These are phyloP conservation scores for Colletotrichum godetiae DNA, from an alignment of 2,329 filamentous ascomycete genomes.

Conservation along the genomic window DNA sequence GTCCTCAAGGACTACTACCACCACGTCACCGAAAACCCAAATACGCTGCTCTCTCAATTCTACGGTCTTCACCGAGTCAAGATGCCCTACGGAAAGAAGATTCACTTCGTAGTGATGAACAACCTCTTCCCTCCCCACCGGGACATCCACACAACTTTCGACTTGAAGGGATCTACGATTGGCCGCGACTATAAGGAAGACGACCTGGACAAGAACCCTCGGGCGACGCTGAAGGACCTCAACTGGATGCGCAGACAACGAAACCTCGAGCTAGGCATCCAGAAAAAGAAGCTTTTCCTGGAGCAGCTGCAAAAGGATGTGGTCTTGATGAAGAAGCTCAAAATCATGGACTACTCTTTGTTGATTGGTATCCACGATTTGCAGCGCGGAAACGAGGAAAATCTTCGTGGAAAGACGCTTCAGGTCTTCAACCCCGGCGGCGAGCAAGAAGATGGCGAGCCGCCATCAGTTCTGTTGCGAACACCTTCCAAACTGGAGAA, in stretches of 20 bases:
- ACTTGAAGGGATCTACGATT: slow-evolving; percentile 95
- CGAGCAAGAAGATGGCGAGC: slow-evolving; percentile 71
- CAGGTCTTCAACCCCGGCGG: slow-evolving; percentile 94
- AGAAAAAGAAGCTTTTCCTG: slow-evolving; percentile 89
- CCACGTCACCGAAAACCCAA: slow-evolving; percentile 92
- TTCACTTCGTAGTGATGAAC: slow-evolving; percentile 99
- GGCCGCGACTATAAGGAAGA: slow-evolving; percentile 93
- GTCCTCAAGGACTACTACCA: slow-evolving; percentile 92
- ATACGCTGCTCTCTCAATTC: slow-evolving; percentile 96
- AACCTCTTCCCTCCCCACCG: slow-evolving; percentile 97
- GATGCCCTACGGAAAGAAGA: slow-evolving; percentile 97
- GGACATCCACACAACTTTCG: slow-evolving; percentile 97
- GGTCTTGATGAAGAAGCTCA: slow-evolving; percentile 82
- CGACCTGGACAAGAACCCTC: slow-evolving; percentile 86
- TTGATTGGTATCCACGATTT: slow-evolving; percentile 94
- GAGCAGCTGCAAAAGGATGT: slow-evolving; percentile 92
- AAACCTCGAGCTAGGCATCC: slow-evolving; percentile 87
- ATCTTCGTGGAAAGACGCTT: slow-evolving; percentile 87
- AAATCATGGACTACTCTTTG: slow-evolving; percentile 99
- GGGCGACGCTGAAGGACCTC: slow-evolving; percentile 94
- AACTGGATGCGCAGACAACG: slow-evolving; percentile 93
- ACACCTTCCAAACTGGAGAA: slow-evolving; percentile 96
- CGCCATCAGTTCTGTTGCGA: slow-evolving; percentile 77
- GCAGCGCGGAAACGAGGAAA: slow-evolving; percentile 92
- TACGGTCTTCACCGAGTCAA: slow-evolving; percentile 98